Conservation (phyloP, 768 basidiomycete genomes). For the Crepidotus variabilis region DNA sequence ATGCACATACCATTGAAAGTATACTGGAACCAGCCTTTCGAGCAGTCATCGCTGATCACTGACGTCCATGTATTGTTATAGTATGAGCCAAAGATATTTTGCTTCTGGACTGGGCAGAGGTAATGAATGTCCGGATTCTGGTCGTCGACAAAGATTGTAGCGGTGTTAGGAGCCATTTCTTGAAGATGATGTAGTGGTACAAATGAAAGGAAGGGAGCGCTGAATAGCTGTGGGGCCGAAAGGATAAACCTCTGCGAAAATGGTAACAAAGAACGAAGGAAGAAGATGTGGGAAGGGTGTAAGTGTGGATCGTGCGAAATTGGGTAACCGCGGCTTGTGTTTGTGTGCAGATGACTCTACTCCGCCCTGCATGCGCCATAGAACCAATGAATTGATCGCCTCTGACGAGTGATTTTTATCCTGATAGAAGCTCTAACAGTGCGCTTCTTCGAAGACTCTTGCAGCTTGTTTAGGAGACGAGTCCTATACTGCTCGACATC, state of each 20-base stretch:
- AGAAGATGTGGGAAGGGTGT: neutral
- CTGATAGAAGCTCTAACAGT: no score
- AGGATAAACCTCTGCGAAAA: neutral
- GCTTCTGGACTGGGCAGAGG: conserved; percentile 31
- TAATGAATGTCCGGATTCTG: conserved; percentile 31
- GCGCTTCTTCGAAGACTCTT: no score
- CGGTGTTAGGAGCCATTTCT: conserved; percentile 11
- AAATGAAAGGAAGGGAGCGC: conserved; percentile 20
- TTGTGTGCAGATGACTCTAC: no score
- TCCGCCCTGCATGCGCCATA: no score
- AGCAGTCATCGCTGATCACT: conserved; percentile 25
- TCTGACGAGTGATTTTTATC: no score
- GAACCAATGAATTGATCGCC: no score
- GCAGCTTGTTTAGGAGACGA: no score
- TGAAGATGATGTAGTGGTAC: conserved; percentile 9
- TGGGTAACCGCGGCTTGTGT: neutral
- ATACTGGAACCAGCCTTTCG: conserved; percentile 35
- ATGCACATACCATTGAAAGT: conserved; percentile 30
- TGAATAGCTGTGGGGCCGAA: conserved; percentile 15
- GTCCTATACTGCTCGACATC: no score
- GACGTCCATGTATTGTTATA: conserved; percentile 38
- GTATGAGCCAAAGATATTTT: conserved; percentile 30
- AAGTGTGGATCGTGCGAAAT: neutral
- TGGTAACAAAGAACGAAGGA: neutral
- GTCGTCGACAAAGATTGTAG: conserved; percentile 35